Evolutionary conservation across 2,329 filamentous ascomycete species (phyloP).

Genomic region (Xenoacremonium recifei): DNA sequence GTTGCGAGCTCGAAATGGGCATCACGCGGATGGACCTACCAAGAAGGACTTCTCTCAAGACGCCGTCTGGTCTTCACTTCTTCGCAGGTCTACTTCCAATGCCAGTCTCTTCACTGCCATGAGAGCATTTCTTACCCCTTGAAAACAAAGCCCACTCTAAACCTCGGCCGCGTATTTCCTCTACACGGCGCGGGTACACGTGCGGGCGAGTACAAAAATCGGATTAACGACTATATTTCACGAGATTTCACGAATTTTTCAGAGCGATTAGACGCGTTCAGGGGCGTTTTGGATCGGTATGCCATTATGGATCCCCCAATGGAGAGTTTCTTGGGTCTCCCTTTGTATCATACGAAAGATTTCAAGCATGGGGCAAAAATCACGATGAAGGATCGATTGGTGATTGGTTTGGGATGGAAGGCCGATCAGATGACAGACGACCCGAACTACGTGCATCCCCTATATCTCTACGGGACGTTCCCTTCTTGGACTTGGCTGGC

Average conservation of each 20-base stretch:
- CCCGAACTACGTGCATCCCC: conserved; percentile 20
- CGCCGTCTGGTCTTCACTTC: conserved; percentile 36
- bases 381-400: conserved; percentile 34
- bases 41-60: conserved; percentile 35
- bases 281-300: conserved; percentile 30
- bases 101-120: conserved; percentile 35
- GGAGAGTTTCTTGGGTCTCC: conserved; percentile 32
- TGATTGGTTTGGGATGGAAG: conserved; percentile 34
- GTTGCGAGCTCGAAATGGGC: conserved; percentile 35
- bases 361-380: conserved; percentile 27
- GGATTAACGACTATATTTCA: conserved; percentile 31
- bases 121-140: conserved; percentile 35
- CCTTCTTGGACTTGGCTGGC: conserved; percentile 40
- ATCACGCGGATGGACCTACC: conserved; percentile 34
- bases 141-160: conserved; percentile 28
- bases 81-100: conserved; percentile 39
- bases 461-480: conserved; percentile 26
- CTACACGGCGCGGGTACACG: conserved; percentile 18
- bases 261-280: conserved; percentile 34
- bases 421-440: conserved; percentile 22
- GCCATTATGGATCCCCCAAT: conserved; percentile 24
- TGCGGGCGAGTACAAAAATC: conserved; percentile 24
- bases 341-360: conserved; percentile 32
- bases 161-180: conserved; percentile 33
- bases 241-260: conserved; percentile 25